A percentile compares a stretch with the other conserved stretches of the same genome.
Conservation (phyloP, 306 rosid species). For the Boehmeria nivea region DNA sequence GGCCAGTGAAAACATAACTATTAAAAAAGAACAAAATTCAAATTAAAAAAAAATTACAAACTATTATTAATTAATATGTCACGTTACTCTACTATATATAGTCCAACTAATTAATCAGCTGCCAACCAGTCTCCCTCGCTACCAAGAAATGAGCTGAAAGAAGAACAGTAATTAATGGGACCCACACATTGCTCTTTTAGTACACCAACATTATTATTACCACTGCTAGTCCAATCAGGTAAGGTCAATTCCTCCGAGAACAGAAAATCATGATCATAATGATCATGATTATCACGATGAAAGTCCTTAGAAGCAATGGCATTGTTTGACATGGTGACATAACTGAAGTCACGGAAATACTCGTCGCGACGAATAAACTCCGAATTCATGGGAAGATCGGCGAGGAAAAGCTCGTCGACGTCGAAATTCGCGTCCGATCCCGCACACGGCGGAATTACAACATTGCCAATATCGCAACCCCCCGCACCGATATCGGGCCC, state of each 20-base stretch:
- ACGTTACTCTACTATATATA: no score
- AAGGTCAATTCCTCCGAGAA: not conserved
- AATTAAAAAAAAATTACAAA: no score
- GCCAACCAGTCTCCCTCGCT: not conserved
- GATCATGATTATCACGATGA: no score
- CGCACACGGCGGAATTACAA: not conserved
- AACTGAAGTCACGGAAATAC: not conserved
- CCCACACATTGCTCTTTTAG: not conserved
- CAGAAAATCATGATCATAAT: not conserved
- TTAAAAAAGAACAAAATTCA: no score
- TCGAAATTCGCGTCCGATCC: conserved; percentile 7
- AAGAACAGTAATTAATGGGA: not conserved
- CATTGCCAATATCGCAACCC: no score
- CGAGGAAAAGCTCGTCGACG: conserved; percentile 5
- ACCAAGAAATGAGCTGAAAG: not conserved
- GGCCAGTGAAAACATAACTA: no score
- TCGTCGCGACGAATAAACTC: not conserved
- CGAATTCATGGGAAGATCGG: conserved; percentile 5
- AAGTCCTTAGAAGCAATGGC: not conserved
- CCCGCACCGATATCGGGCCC: not conserved
- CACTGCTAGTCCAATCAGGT: no score
- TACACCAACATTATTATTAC: no score
- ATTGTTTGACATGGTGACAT: not conserved
- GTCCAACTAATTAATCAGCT: conserved; percentile 1
- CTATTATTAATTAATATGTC: no score